Percentiles rank a stretch among this genome's conserved stretches.
Evolutionary conservation across 2,329 filamentous ascomycete species (phyloP).

Genomic region (Elsinoe arachidis): DNA sequence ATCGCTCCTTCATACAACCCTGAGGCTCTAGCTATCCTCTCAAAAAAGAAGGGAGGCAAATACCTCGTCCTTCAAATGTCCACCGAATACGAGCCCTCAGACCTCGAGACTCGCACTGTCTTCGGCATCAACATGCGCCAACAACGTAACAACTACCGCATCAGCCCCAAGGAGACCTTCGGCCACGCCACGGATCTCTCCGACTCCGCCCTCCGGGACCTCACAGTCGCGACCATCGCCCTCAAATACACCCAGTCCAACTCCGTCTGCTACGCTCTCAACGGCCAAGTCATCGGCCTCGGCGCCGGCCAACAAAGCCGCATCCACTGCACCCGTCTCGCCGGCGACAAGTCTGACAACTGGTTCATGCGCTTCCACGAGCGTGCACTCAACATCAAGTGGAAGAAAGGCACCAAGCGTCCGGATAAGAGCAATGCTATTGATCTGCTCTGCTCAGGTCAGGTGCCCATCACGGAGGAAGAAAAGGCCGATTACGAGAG

Average conservation of each 20-base stretch:
- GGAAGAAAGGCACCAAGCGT: slow-evolving; percentile 96
- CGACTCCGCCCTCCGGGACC: slow-evolving; percentile 74
- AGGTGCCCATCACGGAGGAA: slow-evolving; percentile 72
- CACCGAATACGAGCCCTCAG: slow-evolving; percentile 66
- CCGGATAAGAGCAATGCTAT: slow-evolving; percentile 98
- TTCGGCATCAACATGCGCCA: slow-evolving; percentile 85
- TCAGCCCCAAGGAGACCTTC: slow-evolving; percentile 75
- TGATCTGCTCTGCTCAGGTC: slow-evolving; percentile 83
- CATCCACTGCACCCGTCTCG: slow-evolving; percentile 96
- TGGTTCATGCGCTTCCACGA: slow-evolving; percentile 99
- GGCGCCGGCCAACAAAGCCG: slow-evolving; percentile 95
- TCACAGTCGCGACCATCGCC: slow-evolving; percentile 92
- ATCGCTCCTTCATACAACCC: slow-evolving; percentile 81
- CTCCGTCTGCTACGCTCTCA: slow-evolving; percentile 93
- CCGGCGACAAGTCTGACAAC: slow-evolving; percentile 97
- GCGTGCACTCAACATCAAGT: slow-evolving; percentile 77
- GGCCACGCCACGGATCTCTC: slow-evolving; percentile 56
- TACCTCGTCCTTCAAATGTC: slow-evolving; percentile 97
- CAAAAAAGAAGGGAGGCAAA: slow-evolving; percentile 97
- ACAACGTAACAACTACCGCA: slow-evolving; percentile 83
- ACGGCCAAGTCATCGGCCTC: slow-evolving; percentile 87
- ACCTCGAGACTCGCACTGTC: slow-evolving; percentile 72
- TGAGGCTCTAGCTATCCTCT: slow-evolving; percentile 80
- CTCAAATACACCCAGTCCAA: slow-evolving; percentile 99
- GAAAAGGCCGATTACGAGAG: slow-evolving; percentile 82